A percentile compares a stretch with the other conserved stretches of the same genome.
These are phyloP conservation scores for Pythium pyrilobum DNA, from an alignment of 352 stramenopile genomes.

Conservation along the genomic window DNA sequence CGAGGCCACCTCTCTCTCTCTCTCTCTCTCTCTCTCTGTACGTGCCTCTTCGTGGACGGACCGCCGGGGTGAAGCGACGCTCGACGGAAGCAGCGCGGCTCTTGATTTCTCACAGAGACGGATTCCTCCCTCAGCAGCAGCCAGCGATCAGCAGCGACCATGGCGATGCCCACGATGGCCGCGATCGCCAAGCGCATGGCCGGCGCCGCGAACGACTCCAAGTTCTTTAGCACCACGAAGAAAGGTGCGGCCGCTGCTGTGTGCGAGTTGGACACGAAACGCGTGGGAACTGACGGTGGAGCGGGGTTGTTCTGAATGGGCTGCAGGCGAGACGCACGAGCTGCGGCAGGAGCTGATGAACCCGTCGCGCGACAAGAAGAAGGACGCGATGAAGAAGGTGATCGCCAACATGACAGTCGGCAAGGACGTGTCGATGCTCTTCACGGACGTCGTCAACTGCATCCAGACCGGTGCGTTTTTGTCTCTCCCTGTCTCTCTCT, in stretches of 20 bases:
- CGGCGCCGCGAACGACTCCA: conserved; percentile 92
- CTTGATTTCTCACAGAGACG: too few relatives aligned
- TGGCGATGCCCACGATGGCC: conserved; percentile 86
- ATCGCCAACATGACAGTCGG: conserved; percentile 99
- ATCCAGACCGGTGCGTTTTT: conserved; percentile 92
- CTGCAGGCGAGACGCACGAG: conserved; percentile 93
- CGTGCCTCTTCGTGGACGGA: too few relatives aligned
- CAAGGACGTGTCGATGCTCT: conserved; percentile 99
- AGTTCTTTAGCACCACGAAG: conserved; percentile 99
- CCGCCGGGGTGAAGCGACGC: too few relatives aligned
- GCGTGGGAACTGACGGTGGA: too few relatives aligned
- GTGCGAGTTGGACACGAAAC: too few relatives aligned
- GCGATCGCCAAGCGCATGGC: conserved; percentile 86
- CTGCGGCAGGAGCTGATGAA: conserved; percentile 96
- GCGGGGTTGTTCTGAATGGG: background rate
- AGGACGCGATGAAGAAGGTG: conserved; percentile 99
- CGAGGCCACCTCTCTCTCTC: too few relatives aligned
- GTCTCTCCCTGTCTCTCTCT: background rate
- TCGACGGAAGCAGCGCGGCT: too few relatives aligned
- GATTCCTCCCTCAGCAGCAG: too few relatives aligned
- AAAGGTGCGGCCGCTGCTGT: conserved; percentile 60
- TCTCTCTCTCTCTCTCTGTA: too few relatives aligned
- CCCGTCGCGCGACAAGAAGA: conserved; percentile 96
- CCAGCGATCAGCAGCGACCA: conserved; percentile 18
- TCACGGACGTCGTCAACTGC: conserved; percentile 99